Evolutionary conservation across 2,329 filamentous ascomycete species (phyloP), one percentile per base, ranked within the genome.

Genomic region (Aureobasidium sp.): DNA sequence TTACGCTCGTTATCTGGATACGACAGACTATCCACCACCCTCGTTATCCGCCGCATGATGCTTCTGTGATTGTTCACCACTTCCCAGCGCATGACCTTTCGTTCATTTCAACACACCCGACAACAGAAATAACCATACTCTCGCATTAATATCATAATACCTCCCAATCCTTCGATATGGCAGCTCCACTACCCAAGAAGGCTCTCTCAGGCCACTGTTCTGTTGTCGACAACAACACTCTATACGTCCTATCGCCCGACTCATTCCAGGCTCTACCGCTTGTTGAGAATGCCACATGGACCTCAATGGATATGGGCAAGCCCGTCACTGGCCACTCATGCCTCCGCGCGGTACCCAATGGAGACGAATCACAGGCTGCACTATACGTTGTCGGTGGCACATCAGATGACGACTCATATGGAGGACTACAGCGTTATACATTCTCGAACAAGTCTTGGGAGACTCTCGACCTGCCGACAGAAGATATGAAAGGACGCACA

Each of bases 321-420:
- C 78, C 85, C 20, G 89, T 96, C 26, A 85, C 84, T 1, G 90
- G 89, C 50, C 90, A 84, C 44, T 84, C 85, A 7, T 97, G 93
- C 74, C 88, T 96, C 26, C 86, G 86, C 61, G 86, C 86, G 41
- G 83, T 81, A 27, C 81, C 87, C 9, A 74, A 77, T 26, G 81
- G 80, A 23, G 80, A 88, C 65, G 71, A 80, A 20, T 77, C 79
- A 44, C 76, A 83, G 57, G 80, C 87, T 5, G 88, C 82, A 29
- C 80, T 97, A 34, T 96, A 88, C 71, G 82, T 97, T 51, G 85
- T 97, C 41, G 93, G 93, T 68, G 93, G 93, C 60, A 70, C 73
- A 53, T 82, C 80, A n/a, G 76, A 78, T 63, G 68, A 73, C 46
- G 78, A 80, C 63, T 76, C 80, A 17, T 95, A 94, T 71, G 77